Evolutionary conservation across 345 rosid genomes (phyloP), one percentile per base, ranked within the genome.

Genomic region (Rhizophora mangle): DNA sequence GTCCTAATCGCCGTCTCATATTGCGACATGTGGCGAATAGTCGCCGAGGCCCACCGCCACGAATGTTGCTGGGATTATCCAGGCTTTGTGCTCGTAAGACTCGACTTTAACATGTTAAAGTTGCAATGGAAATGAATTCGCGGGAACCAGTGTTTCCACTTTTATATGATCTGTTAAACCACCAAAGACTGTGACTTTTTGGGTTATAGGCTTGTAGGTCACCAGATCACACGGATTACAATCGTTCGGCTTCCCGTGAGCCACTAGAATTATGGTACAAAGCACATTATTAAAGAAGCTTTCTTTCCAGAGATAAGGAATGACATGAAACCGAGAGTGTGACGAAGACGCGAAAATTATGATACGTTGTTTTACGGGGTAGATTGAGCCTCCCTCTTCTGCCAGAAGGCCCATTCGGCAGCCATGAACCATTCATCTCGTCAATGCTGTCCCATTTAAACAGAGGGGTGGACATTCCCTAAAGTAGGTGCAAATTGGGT

Each of bases 201-300:
- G 47, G 47, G 47, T 39, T 2, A 10, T 11, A 39, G 37, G 57
- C 66, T 62, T 6, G 59, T 76, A 73, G 63, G 22, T 36, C 29
- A 10, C 21, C 32, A 55, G 22, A 22, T 39, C 3, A 10, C 15
- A 39, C 47, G 16, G 13, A 39, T 39, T 11, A 39, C 16, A 39
- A 39, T 26, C 53, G n/a, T 27, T 6, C 54, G 80, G 68, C 36
- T 63, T 43, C 22, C 55, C 32, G 26, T 60, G 18, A 64, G 56
- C 77, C 77, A 43, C 68, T 6, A 65, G 63, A 39, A 20, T 4
- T 37, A 5, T 11, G 18, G 1, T 43, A 43, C 16, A 43, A 13
- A 43, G 49, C 49, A 13, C 49, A 43, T 11, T 13, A 13, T 43
- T 0, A 15, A 43, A 13, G 18, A 19, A 43, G 49, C 49, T 43